These are phyloP conservation scores for Colletotrichum theobromicola DNA, from an alignment of 2,329 filamentous ascomycete species.

Conservation along the genomic window DNA sequence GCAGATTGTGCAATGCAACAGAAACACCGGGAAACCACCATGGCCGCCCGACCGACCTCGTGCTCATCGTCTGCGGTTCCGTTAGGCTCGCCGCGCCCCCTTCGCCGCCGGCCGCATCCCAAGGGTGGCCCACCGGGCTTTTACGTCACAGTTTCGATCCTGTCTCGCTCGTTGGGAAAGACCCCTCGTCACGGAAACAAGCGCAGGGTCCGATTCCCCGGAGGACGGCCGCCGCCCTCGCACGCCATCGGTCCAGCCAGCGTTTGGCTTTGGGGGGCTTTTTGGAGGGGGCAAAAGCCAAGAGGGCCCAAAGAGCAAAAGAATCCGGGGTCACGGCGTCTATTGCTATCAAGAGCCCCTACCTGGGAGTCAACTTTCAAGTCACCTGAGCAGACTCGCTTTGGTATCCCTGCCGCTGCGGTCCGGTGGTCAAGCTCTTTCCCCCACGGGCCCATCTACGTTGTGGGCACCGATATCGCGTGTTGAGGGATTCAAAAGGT, in stretches of 20 bases:
- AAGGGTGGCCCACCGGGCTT: neutral
- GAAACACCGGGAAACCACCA: neutral
- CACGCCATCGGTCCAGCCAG: constrained; percentile 14
- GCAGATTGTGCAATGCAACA: neutral
- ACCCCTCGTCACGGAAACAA: neutral
- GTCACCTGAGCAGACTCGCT: constrained; percentile 18
- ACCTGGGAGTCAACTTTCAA: constrained; percentile 12
- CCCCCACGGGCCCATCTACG: constrained; percentile 16
- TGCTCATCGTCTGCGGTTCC: neutral
- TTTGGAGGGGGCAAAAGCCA: neutral
- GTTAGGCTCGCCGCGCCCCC: neutral
- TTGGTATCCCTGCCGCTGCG: constrained; percentile 3
- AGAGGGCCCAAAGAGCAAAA: neutral
- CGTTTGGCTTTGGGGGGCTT: neutral
- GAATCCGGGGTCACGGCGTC: constrained; percentile 12
- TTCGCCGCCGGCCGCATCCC: constrained; percentile 11
- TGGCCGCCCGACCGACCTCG: neutral
- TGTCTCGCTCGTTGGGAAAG: neutral
- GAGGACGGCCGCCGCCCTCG: neutral
- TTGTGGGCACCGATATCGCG: constrained; percentile 14
- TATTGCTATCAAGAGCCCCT: neutral
- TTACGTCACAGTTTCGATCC: constrained; percentile 16
- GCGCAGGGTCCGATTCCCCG: neutral
- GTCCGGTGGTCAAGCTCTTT: neutral
- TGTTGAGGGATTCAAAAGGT: neutral